Percentiles rank a stretch among this genome's conserved stretches.
phyloP scores from a whole-genome alignment of 257 asterid genomes.

The Solanum bulbocastanum region DNA sequence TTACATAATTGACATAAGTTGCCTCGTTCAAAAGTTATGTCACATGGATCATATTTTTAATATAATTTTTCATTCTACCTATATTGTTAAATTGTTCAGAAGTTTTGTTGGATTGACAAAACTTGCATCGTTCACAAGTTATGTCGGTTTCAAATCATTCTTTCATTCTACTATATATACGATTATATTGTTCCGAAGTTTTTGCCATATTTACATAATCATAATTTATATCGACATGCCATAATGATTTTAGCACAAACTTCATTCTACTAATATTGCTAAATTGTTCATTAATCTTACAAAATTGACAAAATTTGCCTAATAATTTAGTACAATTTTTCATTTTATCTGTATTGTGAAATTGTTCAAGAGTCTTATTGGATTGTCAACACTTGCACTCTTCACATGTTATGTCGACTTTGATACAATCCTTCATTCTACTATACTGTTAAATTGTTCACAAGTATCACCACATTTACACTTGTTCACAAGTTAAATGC shows the following conservation, averaged over 20 bases:
- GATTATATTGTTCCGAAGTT: not conserved
- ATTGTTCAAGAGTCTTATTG: not conserved
- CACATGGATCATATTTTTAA: not conserved
- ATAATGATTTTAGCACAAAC: too few relatives aligned
- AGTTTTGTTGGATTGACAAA: fast-evolving
- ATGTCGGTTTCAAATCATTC: not conserved
- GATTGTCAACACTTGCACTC: not conserved
- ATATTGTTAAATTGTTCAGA: not conserved
- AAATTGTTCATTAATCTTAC: not conserved
- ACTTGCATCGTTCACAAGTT: not conserved
- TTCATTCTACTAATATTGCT: fast-evolving
- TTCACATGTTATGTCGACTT: not conserved
- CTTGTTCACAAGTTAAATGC: not conserved
- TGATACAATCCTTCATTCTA: not conserved
- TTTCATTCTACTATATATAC: not conserved
- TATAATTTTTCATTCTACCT: not conserved
- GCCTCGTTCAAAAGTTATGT: not conserved
- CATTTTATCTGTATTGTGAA: not conserved
- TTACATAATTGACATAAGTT: not conserved
- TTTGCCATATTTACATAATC: not conserved
- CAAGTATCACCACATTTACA: too few relatives aligned
- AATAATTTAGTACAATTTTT: too few relatives aligned
- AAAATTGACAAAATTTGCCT: not conserved
- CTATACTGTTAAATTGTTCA: too few relatives aligned
- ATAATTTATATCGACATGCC: not conserved